Evolutionary conservation across 2,329 filamentous ascomycete species (phyloP).

Genomic region (Aspergillus arachidicola): DNA sequence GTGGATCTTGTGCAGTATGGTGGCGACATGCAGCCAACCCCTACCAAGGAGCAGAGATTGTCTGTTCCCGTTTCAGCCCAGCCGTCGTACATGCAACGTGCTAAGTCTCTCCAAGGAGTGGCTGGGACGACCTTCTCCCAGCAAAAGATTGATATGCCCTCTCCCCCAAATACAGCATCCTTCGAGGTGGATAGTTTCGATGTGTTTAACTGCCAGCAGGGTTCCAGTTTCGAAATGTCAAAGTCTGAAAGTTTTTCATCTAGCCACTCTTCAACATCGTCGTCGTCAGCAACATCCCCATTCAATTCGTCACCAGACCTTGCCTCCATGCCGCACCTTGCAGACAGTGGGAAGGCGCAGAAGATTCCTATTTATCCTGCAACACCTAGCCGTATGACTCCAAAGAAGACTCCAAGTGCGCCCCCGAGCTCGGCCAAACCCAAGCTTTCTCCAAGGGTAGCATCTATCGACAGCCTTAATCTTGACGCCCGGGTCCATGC

Average conservation of each 20-base stretch:
- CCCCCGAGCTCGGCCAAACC: conserved; percentile 32
- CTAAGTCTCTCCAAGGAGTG: conserved; percentile 51
- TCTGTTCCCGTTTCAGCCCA: conserved; percentile 36
- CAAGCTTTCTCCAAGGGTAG: conserved; percentile 45
- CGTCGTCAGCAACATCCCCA: conserved; percentile 50
- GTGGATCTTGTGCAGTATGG: conserved; percentile 41
- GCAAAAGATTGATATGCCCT: conserved; percentile 53
- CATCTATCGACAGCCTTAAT: conserved; percentile 52
- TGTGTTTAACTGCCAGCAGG: conserved; percentile 57
- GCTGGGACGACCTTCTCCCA: conserved; percentile 35
- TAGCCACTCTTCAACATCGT: conserved; percentile 41
- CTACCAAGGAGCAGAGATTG: conserved; percentile 41
- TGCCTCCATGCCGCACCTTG: conserved; percentile 43
- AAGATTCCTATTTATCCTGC: conserved; percentile 35
- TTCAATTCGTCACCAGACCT: conserved; percentile 58
- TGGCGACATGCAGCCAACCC: conserved; percentile 43
- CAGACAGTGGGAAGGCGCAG: conserved; percentile 25
- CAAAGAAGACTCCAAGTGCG: conserved; percentile 22
- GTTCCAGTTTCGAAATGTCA: conserved; percentile 31
- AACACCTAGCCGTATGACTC: conserved; percentile 26
- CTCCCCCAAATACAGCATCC: conserved; percentile 58
- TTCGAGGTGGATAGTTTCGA: conserved; percentile 50
- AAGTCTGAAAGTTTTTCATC: conserved; percentile 37
- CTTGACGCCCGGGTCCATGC: conserved; percentile 61
- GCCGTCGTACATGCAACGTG: conserved; percentile 47